Percentiles rank a stretch among this genome's conserved stretches.
These are phyloP conservation scores for Raphanus raphanistrum DNA, from an alignment of 345 rosid species.

Conservation along the genomic window DNA sequence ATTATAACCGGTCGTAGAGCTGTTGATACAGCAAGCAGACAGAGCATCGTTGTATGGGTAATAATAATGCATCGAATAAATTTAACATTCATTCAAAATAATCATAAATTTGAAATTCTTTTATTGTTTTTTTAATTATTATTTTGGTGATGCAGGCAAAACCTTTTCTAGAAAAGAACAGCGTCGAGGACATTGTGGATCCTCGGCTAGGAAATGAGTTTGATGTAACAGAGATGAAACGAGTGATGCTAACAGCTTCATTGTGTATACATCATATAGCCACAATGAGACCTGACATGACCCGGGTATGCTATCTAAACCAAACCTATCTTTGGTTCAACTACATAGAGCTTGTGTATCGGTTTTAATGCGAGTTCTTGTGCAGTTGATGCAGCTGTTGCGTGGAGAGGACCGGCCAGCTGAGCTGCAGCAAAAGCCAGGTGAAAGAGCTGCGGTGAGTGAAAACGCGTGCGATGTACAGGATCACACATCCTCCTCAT, in stretches of 20 bases:
- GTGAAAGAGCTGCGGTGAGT: constrained; percentile 41
- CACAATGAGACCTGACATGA: constrained; percentile 72
- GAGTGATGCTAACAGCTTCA: constrained; percentile 65
- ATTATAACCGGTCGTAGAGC: constrained; percentile 88
- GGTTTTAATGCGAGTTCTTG: background rate
- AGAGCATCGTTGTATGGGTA: constrained; percentile 92
- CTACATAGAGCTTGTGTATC: background rate
- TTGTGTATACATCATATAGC: constrained; percentile 70
- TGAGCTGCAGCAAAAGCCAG: constrained; percentile 48
- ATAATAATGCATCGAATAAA: constrained; percentile 20
- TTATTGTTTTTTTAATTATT: too few relatives aligned
- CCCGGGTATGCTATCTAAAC: constrained; percentile 37
- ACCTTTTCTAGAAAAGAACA: constrained; percentile 58
- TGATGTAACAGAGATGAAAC: constrained; percentile 61
- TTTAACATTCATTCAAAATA: too few relatives aligned
- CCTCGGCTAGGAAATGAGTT: constrained; percentile 54
- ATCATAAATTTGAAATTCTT: too few relatives aligned
- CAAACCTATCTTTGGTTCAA: background rate
- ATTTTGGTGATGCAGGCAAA: constrained; percentile 55
- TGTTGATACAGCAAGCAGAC: constrained; percentile 59
- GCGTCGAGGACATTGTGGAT: constrained; percentile 54
- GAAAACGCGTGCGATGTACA: constrained; percentile 60
- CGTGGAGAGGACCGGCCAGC: constrained; percentile 52
- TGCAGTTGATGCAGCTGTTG: constrained; percentile 63
- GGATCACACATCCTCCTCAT: constrained; percentile 62